Evolutionary conservation across 2,329 filamentous ascomycete genomes (phyloP), one percentile per base, ranked within the genome.

Genomic region (Alternaria gansuensis): DNA sequence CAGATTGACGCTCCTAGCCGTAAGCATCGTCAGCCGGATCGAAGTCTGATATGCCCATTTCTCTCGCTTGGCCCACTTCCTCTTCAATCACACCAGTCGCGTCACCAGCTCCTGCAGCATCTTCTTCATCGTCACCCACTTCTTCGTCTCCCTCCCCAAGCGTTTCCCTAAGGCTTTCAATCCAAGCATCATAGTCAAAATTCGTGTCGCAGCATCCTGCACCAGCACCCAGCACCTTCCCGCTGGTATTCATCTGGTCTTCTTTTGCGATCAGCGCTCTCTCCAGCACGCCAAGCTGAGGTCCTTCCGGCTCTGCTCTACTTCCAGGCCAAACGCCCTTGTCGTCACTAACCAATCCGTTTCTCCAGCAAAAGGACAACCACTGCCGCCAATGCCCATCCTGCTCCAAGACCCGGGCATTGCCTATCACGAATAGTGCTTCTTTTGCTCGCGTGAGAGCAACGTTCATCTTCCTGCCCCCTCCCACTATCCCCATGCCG

Each of bases 401-500:
- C 26, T 59, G 60, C 10, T 62, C 66, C 45, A 82, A 60, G 8
- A 81, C 69, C 43, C 70, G 67, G 5, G 77, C 77, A 57, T 75
- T 79, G 1, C 80, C 80, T 46, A 82, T 71, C 5, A 81, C 77
- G 14, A 82, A 56, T 7, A 82, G 64, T 1, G 69, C 80, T 62
- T 81, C 74, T 61, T 76, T 80, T 1, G 80, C 79, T 43, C 80
- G 63, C 5, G 80, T 82, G n/a, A 82, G 61, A 3, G 79, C 79
- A 43, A 82, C 79, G 62, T 81, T 81, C 65, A 81, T 78, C 45
- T 75, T 77, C 52, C 76, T 69, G n/a, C 64, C 68, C 63, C 78
- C 73, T 28, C 71, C 63, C 5, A 82, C 65, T 8, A 82, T 56
- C 2, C 80, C 80, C 23, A 77, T 26, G 0, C 72, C 73, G 8